Evolutionary conservation across 139 green algal genomes (phyloP).

Genomic region (Marvania coccoides): DNA sequence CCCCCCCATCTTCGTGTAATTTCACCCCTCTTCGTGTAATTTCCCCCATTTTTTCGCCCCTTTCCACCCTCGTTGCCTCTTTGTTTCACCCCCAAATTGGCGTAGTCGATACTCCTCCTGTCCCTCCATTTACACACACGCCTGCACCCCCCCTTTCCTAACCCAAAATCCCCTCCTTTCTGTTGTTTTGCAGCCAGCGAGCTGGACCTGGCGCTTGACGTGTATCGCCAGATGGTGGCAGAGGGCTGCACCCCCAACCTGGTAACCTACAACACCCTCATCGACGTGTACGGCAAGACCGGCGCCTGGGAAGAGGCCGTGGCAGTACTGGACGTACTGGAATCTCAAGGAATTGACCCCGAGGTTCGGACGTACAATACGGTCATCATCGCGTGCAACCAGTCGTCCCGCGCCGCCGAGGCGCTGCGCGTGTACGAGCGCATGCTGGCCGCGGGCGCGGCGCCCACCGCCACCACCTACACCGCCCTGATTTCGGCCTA

Average conservation of each 20-base stretch:
- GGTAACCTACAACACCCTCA: slow-evolving; percentile 71
- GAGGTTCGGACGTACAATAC: slow-evolving; percentile 86
- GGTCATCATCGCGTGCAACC: slow-evolving; percentile 50
- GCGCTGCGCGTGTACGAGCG: slow-evolving; percentile 69
- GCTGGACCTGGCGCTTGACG: slow-evolving; percentile 53
- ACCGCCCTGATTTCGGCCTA: slow-evolving; percentile 79
- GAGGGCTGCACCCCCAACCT: slow-evolving; percentile 43
- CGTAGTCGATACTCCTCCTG: too few relatives aligned
- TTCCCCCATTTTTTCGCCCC: too few relatives aligned
- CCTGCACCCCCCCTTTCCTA: background rate
- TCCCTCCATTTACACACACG: too few relatives aligned
- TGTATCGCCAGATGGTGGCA: slow-evolving; percentile 39
- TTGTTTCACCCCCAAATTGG: too few relatives aligned
- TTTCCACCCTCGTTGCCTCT: too few relatives aligned
- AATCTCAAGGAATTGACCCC: slow-evolving; percentile 59
- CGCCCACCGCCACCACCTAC: slow-evolving; percentile 75
- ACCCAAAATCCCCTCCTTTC: background rate
- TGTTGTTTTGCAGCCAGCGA: slow-evolving; percentile 26
- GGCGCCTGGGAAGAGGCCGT: slow-evolving; percentile 59
- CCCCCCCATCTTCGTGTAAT: too few relatives aligned
- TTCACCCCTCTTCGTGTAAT: too few relatives aligned
- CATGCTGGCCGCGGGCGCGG: slow-evolving; percentile 64
- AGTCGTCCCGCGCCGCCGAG: slow-evolving; percentile 39
- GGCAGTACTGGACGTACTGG: slow-evolving; percentile 26
- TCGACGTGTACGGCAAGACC: slow-evolving; percentile 66